Evolutionary conservation across 2,329 filamentous ascomycete species (phyloP).

Genomic region (Fusarium virguliforme): DNA sequence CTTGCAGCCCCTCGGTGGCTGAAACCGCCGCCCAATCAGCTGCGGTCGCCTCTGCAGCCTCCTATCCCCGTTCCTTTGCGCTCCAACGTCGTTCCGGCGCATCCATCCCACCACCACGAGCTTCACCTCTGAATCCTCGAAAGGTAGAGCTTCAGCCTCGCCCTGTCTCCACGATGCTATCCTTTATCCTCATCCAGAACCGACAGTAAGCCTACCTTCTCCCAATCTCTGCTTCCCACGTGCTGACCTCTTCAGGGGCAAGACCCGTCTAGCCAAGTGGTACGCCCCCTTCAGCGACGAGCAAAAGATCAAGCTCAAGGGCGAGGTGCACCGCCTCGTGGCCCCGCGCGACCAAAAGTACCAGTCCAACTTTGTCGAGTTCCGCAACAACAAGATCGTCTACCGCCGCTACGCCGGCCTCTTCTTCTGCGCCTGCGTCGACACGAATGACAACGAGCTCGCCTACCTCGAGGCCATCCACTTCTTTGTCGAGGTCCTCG

Average conservation of each 20-base stretch:
- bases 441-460: conserved; percentile 98
- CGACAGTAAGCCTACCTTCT: conserved; percentile 74
- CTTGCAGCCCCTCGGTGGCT: conserved; percentile 34
- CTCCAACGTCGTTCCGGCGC: conserved; percentile 30
- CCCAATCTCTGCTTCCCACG: neutral
- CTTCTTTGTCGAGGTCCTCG: conserved; percentile 99
- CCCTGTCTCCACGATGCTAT: conserved; percentile 70
- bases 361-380: conserved; percentile 99
- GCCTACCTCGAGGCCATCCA: conserved; percentile 98
- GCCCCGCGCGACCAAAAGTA: conserved; percentile 99
- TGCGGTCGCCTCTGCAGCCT: conserved; percentile 41
- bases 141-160: conserved; percentile 13
- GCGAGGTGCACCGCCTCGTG: conserved; percentile 98
- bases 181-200: conserved; percentile 92
- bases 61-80: conserved; percentile 11
- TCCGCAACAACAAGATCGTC: conserved; percentile 94
- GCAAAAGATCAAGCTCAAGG: conserved; percentile 99
- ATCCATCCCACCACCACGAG: conserved; percentile 38
- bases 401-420: conserved; percentile 97
- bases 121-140: conserved; percentile 23
- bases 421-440: conserved; percentile 99
- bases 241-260: conserved; percentile 76
- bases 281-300: conserved; percentile 99
- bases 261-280: conserved; percentile 98
- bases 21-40: conserved; percentile 28